Evolutionary conservation across 345 rosid genomes (phyloP).

Genomic region (Raphanus raphanistrum): DNA sequence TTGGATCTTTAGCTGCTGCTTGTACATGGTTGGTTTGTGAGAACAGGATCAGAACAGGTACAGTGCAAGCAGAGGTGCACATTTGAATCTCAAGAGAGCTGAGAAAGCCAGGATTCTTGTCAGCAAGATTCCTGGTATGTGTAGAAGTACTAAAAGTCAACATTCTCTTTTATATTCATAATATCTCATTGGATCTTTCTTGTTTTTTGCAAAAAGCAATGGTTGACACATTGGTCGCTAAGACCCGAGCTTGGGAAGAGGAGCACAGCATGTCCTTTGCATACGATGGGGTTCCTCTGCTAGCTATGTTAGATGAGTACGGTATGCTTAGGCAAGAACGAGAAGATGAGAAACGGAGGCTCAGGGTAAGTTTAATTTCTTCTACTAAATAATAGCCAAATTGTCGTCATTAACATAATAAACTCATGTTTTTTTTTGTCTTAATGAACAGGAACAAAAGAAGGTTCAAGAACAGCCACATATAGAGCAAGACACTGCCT

Average conservation of each 20-base stretch:
- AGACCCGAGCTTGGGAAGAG: constrained; percentile 93
- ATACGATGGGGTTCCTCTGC: constrained; percentile 93
- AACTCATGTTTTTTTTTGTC: neutral
- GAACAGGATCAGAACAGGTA: constrained; percentile 97
- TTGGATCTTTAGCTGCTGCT: neutral
- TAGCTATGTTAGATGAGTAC: constrained; percentile 97
- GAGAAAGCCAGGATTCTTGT: constrained; percentile 91
- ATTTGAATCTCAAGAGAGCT: constrained; percentile 98
- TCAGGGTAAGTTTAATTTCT: constrained; percentile 49
- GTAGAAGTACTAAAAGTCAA: neutral
- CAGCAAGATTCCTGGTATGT: constrained; percentile 92
- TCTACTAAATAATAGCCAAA: neutral
- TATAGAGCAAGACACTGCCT: constrained; percentile 73
- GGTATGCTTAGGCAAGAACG: constrained; percentile 98
- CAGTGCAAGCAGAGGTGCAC: constrained; percentile 95
- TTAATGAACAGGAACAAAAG: constrained; percentile 64
- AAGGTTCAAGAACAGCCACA: constrained; percentile 80
- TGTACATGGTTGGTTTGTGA: constrained; percentile 17
- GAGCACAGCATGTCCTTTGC: constrained; percentile 68
- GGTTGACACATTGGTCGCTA: constrained; percentile 86
- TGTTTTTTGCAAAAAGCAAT: constrained; percentile 47
- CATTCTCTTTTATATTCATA: neutral
- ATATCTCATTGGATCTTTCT: constrained; percentile 11
- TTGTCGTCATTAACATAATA: neutral
- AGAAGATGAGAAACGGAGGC: constrained; percentile 90